phyloP scores from a whole-genome alignment of 345 rosid species.

The sweet orange (Citrus sinensis) region DNA sequence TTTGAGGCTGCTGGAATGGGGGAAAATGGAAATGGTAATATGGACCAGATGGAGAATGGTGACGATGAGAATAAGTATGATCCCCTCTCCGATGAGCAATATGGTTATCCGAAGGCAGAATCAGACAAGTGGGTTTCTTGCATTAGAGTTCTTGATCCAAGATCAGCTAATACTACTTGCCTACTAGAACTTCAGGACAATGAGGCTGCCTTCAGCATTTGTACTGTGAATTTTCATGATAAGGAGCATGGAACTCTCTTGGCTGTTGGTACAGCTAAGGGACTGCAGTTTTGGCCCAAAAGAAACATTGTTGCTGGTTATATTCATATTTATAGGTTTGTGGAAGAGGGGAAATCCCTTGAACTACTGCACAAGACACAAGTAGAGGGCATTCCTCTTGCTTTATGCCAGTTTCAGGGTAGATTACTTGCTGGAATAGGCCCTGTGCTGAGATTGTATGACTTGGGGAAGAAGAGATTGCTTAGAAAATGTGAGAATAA shows the following conservation, averaged over 20 bases:
- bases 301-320: slow-evolving; percentile 64
- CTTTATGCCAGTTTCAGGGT: slow-evolving; percentile 95
- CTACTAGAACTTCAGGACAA: slow-evolving; percentile 95
- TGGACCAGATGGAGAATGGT: slow-evolving; percentile 75
- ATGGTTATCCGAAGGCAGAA: slow-evolving; percentile 94
- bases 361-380: slow-evolving; percentile 95
- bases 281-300: slow-evolving; percentile 88
- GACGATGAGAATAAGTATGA: slow-evolving; percentile 88
- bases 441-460: slow-evolving; percentile 81
- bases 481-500: slow-evolving; percentile 97
- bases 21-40: slow-evolving; percentile 64
- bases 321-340: slow-evolving; percentile 86
- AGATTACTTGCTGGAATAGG: slow-evolving; percentile 92
- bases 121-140: slow-evolving; percentile 96
- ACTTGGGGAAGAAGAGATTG: slow-evolving; percentile 84
- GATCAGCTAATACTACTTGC: slow-evolving; percentile 75
- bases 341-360: slow-evolving; percentile 81
- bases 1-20: slow-evolving; percentile 83
- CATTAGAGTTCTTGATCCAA: slow-evolving; percentile 93
- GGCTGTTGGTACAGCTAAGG: slow-evolving; percentile 95
- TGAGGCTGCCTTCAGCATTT: slow-evolving; percentile 92
- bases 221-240: slow-evolving; percentile 94
- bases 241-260: slow-evolving; percentile 89
- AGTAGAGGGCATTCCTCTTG: slow-evolving; percentile 91
- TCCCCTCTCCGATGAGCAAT: slow-evolving; percentile 90